Conservation (phyloP, 345 rosid species). For the Heritiera fomes region DNA sequence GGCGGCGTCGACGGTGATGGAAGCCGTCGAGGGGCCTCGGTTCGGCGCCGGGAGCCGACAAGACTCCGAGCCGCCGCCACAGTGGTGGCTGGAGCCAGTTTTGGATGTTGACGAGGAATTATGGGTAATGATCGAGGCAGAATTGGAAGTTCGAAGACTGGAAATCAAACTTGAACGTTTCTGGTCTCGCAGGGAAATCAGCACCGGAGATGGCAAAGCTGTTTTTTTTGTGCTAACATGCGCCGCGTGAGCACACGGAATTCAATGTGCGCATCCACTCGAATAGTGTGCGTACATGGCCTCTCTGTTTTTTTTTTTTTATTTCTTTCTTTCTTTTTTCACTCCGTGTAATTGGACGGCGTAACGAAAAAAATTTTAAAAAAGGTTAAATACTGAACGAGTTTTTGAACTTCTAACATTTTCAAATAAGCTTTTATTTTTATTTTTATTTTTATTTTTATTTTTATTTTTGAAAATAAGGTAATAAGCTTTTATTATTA, state of each 20-base stretch:
- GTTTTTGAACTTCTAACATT: no score
- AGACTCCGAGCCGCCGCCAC: conserved; percentile 39
- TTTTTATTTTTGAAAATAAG: no score
- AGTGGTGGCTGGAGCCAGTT: conserved; percentile 43
- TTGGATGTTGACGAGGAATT: neutral
- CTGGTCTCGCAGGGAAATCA: conserved; percentile 23
- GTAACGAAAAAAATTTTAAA: neutral
- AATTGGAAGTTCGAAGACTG: conserved; percentile 19
- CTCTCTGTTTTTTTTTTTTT: no score
- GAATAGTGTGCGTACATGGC: neutral
- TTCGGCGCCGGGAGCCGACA: conserved; percentile 45
- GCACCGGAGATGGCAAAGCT: neutral
- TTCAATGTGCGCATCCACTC: conserved; percentile 38
- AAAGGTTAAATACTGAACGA: no score
- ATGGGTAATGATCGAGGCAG: no score
- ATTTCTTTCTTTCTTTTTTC: no score
- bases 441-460: no score
- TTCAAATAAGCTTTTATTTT: no score
- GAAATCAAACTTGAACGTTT: conserved; percentile 11
- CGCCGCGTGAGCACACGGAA: conserved; percentile 42
- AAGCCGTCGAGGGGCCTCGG: conserved; percentile 44
- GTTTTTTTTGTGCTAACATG: conserved; percentile 19
- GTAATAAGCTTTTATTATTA: no score
- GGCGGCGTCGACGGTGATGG: conserved; percentile 51
- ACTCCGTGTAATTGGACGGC: neutral